phyloP scores from a whole-genome alignment of 768 basidiomycete species.

The Hypsizygus marmoreus region DNA sequence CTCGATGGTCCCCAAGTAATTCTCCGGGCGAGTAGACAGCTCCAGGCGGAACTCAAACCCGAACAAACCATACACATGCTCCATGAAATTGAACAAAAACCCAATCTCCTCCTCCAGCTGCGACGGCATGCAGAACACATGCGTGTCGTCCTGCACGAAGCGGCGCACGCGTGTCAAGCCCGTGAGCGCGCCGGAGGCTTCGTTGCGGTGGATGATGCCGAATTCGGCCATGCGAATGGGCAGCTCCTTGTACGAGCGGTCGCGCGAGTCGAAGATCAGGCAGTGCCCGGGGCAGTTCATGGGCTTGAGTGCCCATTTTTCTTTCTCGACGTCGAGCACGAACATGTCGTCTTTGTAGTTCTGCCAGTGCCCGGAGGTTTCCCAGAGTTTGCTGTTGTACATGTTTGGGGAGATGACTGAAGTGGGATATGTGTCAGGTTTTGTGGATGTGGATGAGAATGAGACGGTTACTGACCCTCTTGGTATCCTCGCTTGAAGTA shows the following conservation, averaged over 20 bases:
- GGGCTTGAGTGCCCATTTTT: slow-evolving; percentile 93
- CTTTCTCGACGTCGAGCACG: slow-evolving; percentile 90
- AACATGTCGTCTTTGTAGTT: slow-evolving; percentile 99
- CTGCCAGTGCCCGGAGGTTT: slow-evolving; percentile 97
- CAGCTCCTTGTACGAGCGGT: slow-evolving; percentile 92
- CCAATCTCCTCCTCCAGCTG: slow-evolving; percentile 91
- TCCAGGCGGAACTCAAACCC: slow-evolving; percentile 95
- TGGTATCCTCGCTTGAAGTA: slow-evolving; percentile 96
- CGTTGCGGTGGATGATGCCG: slow-evolving; percentile 95
- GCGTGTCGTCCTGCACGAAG: slow-evolving; percentile 98
- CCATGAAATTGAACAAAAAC: slow-evolving; percentile 91
- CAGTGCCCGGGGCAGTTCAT: slow-evolving; percentile 99
- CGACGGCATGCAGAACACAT: slow-evolving; percentile 96
- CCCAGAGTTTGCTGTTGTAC: slow-evolving; percentile 95
- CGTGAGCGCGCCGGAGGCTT: slow-evolving; percentile 91
- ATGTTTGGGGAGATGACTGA: slow-evolving; percentile 97
- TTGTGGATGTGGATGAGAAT: background rate
- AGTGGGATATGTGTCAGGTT: background rate
- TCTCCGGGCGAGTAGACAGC: slow-evolving; percentile 94
- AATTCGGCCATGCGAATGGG: slow-evolving; percentile 99
- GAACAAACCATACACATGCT: slow-evolving; percentile 90
- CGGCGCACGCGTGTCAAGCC: slow-evolving; percentile 92
- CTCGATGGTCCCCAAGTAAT: slow-evolving; percentile 84
- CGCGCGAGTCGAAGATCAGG: slow-evolving; percentile 91
- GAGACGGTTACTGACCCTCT: slow-evolving; percentile 58